Conservation (phyloP, 768 basidiomycete species). For the Leccinum subgranulosum region DNA sequence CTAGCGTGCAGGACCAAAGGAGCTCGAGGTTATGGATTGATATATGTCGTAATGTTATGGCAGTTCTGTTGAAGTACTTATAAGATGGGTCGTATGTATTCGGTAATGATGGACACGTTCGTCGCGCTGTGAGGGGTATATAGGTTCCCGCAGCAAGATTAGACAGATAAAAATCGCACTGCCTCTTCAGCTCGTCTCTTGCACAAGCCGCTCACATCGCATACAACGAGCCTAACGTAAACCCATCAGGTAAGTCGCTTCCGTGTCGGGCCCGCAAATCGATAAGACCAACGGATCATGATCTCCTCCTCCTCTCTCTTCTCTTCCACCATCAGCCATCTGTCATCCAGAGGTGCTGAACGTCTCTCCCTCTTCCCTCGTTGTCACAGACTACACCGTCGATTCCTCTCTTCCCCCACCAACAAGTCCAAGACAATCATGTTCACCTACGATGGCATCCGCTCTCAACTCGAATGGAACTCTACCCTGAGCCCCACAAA, state of each 20-base stretch:
- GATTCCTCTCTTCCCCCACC: slow-evolving; percentile 6
- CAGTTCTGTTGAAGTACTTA: slow-evolving; percentile 6
- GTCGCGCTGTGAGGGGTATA: slow-evolving; percentile 11
- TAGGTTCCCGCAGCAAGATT: not conserved
- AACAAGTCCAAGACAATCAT: slow-evolving; percentile 31
- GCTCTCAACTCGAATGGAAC: slow-evolving; percentile 92
- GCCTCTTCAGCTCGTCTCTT: not conserved
- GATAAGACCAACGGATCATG: slow-evolving; percentile 15
- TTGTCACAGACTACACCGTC: slow-evolving; percentile 10
- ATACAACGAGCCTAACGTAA: slow-evolving; percentile 8
- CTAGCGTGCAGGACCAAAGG: slow-evolving; percentile 7
- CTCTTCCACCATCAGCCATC: slow-evolving; percentile 16
- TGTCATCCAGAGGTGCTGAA: slow-evolving; percentile 12
- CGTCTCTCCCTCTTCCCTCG: slow-evolving; percentile 3
- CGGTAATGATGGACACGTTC: slow-evolving; percentile 25
- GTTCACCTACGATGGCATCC: slow-evolving; percentile 58
- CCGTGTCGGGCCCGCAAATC: slow-evolving; percentile 5
- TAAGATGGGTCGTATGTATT: not conserved
- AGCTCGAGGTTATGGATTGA: slow-evolving; percentile 15
- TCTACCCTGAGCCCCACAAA: slow-evolving; percentile 73
- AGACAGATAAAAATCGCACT: slow-evolving; percentile 12
- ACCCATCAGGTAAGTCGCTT: slow-evolving; percentile 21
- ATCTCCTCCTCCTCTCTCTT: slow-evolving; percentile 3
- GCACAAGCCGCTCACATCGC: slow-evolving; percentile 8
- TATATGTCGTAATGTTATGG: slow-evolving; percentile 27